These are phyloP conservation scores for Amaranthus hypochondriacus DNA, from an alignment of 148 eudicot species.

Conservation along the genomic window DNA sequence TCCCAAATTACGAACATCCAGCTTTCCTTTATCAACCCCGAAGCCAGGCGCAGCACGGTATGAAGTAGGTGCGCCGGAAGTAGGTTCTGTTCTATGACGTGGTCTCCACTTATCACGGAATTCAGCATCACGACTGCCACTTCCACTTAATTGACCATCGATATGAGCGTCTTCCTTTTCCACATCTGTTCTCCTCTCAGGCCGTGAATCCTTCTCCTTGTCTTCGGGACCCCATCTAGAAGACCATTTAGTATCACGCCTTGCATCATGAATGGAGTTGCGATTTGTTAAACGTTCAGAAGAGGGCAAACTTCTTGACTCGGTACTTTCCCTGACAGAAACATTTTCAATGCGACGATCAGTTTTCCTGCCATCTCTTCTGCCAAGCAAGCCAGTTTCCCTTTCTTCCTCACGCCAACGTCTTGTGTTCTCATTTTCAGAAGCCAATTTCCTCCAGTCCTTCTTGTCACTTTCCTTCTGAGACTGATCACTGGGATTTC, in stretches of 20 bases:
- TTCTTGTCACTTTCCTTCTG: conserved; percentile 78
- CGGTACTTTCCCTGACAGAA: conserved; percentile 56
- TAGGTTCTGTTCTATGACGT: conserved; percentile 80
- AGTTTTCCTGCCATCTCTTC: conserved; percentile 80
- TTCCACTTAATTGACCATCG: conserved; percentile 46
- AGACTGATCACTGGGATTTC: conserved; percentile 59
- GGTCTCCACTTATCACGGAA: conserved; percentile 99
- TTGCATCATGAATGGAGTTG: conserved; percentile 52
- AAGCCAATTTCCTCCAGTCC: conserved; percentile 68
- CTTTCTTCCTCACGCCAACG: conserved; percentile 99
- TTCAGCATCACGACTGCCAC: conserved; percentile 64
- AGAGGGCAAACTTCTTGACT: conserved; percentile 46
- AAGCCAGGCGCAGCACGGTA: conserved; percentile 94
- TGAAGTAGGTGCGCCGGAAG: conserved; percentile 51
- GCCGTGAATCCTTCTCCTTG: conserved; percentile 72
- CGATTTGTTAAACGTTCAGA: conserved; percentile 68
- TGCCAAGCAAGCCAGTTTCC: conserved; percentile 92
- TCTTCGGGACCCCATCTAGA: conserved; percentile 97
- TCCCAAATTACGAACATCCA: conserved; percentile 60
- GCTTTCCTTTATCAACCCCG: conserved; percentile 69
- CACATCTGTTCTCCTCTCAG: conserved; percentile 57
- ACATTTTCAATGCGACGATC: conserved; percentile 77
- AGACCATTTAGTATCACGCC: conserved; percentile 93
- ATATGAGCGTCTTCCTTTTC: conserved; percentile 69
- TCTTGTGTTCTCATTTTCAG: conserved; percentile 69